Evolutionary conservation across 306 rosid genomes (phyloP).

Genomic region (Trichosanthes cucumerina): DNA sequence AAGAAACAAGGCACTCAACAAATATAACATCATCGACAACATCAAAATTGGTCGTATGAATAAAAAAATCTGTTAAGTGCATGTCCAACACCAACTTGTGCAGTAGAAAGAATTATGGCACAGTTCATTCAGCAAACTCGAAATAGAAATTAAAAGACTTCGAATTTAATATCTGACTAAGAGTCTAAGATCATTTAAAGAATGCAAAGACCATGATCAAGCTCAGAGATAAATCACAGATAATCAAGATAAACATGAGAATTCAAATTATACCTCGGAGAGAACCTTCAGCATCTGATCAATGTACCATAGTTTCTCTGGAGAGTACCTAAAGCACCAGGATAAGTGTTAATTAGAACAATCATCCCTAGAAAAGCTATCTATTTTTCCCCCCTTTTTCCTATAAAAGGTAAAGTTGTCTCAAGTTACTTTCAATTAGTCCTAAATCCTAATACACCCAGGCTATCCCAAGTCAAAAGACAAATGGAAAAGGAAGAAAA

Average conservation of each 20-base stretch:
- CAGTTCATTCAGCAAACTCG: neutral
- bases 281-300: slow-evolving; percentile 99
- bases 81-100: neutral
- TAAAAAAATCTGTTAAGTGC: neutral
- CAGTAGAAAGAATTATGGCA: neutral
- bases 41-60: neutral
- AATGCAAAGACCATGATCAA: neutral
- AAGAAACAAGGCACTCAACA: slow-evolving; percentile 6
- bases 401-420: neutral
- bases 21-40: neutral
- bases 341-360: slow-evolving; percentile 14
- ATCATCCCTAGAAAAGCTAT: neutral
- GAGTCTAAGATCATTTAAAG: neutral
- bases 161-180: neutral
- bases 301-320: slow-evolving; percentile 94
- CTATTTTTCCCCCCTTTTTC: neutral
- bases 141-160: neutral
- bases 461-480: slow-evolving; percentile 9
- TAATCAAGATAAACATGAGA: neutral
- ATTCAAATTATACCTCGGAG: slow-evolving; percentile 69
- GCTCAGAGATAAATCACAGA: neutral
- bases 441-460: neutral
- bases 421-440: slow-evolving; percentile 14
- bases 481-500: slow-evolving; percentile 4
- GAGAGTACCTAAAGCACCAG: slow-evolving; percentile 74